Base-by-base conservation (phyloP, 2,329 filamentous ascomycete genomes). In the Arthrocladium fulminans region DNA sequence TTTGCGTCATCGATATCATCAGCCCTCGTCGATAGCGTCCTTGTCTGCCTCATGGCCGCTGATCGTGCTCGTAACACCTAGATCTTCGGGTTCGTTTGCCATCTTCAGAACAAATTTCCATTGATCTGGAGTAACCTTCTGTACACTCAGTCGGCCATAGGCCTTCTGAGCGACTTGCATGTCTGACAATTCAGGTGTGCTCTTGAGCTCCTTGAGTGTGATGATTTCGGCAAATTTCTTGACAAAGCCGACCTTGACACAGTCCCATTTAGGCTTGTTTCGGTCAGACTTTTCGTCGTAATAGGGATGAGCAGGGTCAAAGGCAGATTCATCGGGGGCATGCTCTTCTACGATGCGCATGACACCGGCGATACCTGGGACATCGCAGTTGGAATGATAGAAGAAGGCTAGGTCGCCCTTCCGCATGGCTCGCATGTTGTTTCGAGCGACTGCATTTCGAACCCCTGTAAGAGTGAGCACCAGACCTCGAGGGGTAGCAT, bases 351-450 rank as follows among this genome's bases (percentile, higher is more conserved):
- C 88, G 54, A 98, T 85, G 60, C 92, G 85, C 84, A 95, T 89
- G 15, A 83, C 79, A 1, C 89, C 89, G 1, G 83, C 88, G 41
- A 97, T 88, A 2, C 86, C 90, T 0, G 89, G 88, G 20, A 83
- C 78, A 63, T 94, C 94, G 68, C 86, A 92, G 60, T 92, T 94
- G 40, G 86, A 94, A 67, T 96, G 90, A 63, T 97, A 97, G 70
- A 98, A 97, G 70, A 98, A 97, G 22, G 88, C 89, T 25, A 89
- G 74, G 62, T 98, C 92, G 44, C 89, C 89, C 48, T 82, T 81
- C 59, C 86, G 88, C 92, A 98, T 98, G 7, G 81, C 79, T 24
- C 86, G 80, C 69, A 98, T 82, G 63, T 96, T 88, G 61, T 96
- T 97, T 22, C 87, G 80, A 5, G 90, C 90, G 67, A 64, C 46